Base-by-base conservation (phyloP, 371 early-diverging fungal genomes). In the Haplosporangium sp. region DNA sequence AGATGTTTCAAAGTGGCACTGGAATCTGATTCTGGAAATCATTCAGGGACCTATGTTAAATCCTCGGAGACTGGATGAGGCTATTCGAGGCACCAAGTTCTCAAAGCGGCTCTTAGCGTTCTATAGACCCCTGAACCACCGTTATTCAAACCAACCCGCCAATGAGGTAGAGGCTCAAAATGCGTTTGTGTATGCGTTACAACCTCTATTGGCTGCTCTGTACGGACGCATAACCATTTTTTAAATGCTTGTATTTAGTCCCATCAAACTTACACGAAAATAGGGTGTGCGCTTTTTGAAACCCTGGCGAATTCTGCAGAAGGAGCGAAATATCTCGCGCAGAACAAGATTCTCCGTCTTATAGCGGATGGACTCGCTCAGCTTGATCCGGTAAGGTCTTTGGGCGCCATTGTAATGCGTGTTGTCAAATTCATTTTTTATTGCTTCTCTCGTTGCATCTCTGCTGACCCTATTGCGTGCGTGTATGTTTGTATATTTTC, bases 1-100 rank as follows among this genome's bases (percentile, higher is more conserved):
- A 67, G 95, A 95, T 21, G 87, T 84, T 62, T 84, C 88, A 6
- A 91, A 93, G 65, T 96, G 96, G 96, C 88, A 88, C 48, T 96
- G 94, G 95, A 91, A 93, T 51, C 83, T 84, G 29, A 90, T 95
- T 20, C 64, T 83, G 51, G 94, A 95, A 65, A 80, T 95, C 2
- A 68, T 95, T 8, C 91, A 91, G 53, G 95, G 95, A 1, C 94
- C 95, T 2, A 79, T 95, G 48, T 67, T 87, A 16, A 91, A 90
- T 66, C 87, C 92, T 2, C 83, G 89, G 51, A 84, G 95, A 21
- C 67, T 95, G 20, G 95, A 95, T 20, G 96, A 96, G 64, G 89
- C 90, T 0, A 83, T 93, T 69, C 87, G 89, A 21, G 88, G 86
- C 55, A 89, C 89, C 16, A 94, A 93, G 64, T 92, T 94, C 41